Base-by-base conservation (phyloP, 805 yeast genomes). In the Barnettozyma vustinii region DNA sequence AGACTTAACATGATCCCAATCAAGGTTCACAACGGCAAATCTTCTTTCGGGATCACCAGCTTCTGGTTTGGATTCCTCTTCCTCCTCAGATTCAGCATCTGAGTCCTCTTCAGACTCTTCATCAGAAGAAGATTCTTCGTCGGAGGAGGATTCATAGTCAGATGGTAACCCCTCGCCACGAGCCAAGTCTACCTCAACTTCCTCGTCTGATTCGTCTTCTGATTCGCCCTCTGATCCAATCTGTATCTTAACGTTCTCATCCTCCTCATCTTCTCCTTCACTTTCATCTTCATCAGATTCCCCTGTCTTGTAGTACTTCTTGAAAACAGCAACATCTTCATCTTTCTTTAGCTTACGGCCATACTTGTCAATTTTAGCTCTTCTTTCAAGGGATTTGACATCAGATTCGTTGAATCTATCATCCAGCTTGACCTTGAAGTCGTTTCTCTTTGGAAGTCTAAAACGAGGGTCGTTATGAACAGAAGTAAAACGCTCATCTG, bases 1-100 rank as follows among this genome's bases (percentile, higher is more conserved):
- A 0, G 98, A 86, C 42, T 80, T 77, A n/a, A 94, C 76, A 61
- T 94, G 87, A 59, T 94, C 99, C 99, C 99, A 94, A 63, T 94
- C 99, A 77, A 94, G 73, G 61, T 94, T 94, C 27, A 94, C 98
- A 1, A 84, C 96, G 0, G 99, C 99, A 60, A 94, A 73, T 6
- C 87, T 72, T 32, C 70, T 71, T 1, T 96, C 75, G 27, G 96
- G 96, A 2, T 92, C 97, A 42, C 96, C 95, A 45, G 81, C 84
- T 44, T 87, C 90, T n/a, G 94, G 86, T 46, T 79, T 76, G 9
- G 70, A 71, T 54, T 81, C 86, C 21, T 76, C 66, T 19, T 79
- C 86, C 3, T 79, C 75, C 13, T 70, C 77, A 1, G 67, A 71
- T 18, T 48, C 52, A 12, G 41, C 74, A 39, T 72, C 80, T 1